phyloP scores from a whole-genome alignment of 768 basidiomycete species.

The Cystobasidium tubakii region DNA sequence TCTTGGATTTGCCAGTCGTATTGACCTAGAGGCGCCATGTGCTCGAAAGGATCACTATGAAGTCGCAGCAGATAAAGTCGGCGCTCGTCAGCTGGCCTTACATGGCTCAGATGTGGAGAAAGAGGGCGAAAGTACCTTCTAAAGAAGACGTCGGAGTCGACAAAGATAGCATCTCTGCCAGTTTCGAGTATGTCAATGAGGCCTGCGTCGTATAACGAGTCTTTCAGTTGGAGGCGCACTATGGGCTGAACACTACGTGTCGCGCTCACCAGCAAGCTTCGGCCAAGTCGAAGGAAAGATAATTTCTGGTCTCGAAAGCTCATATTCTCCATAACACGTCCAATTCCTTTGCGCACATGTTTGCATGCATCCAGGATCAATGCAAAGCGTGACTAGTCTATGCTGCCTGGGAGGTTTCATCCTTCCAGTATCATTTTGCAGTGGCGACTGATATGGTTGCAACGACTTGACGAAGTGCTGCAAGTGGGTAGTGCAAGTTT shows the following conservation, averaged over 20 bases:
- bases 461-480: conserved; percentile 12
- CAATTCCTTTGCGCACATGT: conserved; percentile 17
- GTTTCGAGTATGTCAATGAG: conserved; percentile 26
- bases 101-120: no score
- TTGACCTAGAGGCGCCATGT: conserved; percentile 6
- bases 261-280: conserved; percentile 2
- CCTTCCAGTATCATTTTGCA: background rate
- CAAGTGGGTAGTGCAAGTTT: conserved; percentile 16
- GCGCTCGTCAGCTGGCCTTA: no score
- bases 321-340: conserved; percentile 34
- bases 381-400: conserved; percentile 25
- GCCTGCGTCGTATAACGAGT: background rate
- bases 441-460: conserved; percentile 9
- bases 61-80: no score
- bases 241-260: background rate
- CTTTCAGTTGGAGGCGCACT: no score
- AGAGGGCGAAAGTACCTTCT: background rate
- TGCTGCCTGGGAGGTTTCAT: background rate
- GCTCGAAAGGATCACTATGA: conserved; percentile 18
- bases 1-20: conserved; percentile 29
- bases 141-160: conserved; percentile 31
- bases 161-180: conserved; percentile 27
- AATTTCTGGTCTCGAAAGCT: conserved; percentile 17
- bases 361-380: conserved; percentile 26
- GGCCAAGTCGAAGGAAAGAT: conserved; percentile 31